phyloP scores from a whole-genome alignment of 2,329 filamentous ascomycete genomes.

The Ophidiomyces ophidiicola region DNA sequence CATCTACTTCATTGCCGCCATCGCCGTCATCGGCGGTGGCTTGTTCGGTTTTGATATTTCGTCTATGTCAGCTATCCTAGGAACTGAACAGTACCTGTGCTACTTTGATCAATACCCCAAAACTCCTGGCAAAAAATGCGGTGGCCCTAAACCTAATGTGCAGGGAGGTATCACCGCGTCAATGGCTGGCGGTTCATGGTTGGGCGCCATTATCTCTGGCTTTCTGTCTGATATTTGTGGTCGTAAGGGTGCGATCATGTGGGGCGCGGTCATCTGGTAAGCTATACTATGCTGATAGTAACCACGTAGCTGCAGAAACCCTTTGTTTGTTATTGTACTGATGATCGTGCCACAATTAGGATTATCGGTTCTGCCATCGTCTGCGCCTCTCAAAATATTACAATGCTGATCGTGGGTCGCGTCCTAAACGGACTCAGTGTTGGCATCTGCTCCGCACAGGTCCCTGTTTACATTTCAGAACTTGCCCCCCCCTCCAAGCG shows the following conservation, averaged over 20 bases:
- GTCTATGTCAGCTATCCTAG: constrained; percentile 58
- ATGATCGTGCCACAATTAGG: constrained; percentile 21
- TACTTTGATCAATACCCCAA: constrained; percentile 51
- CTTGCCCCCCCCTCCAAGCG: constrained; percentile 33
- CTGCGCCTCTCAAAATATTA: constrained; percentile 51
- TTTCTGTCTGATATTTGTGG: constrained; percentile 27
- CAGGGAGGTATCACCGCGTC: constrained; percentile 52
- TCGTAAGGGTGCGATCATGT: constrained; percentile 39
- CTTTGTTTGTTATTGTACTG: not conserved
- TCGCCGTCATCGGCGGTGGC: constrained; percentile 52
- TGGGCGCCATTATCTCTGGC: constrained; percentile 42
- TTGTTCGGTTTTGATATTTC: constrained; percentile 71
- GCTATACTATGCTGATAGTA: constrained; percentile 14
- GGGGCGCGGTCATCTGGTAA: constrained; percentile 41
- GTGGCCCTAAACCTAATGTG: constrained; percentile 39
- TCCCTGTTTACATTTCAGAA: constrained; percentile 31
- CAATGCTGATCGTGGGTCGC: constrained; percentile 40
- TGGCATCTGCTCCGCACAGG: constrained; percentile 32
- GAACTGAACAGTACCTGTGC: constrained; percentile 55
- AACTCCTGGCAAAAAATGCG: constrained; percentile 29
- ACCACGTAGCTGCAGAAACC: too few species aligned
- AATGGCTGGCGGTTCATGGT: constrained; percentile 59
- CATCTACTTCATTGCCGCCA: constrained; percentile 47
- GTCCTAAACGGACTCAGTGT: constrained; percentile 34
- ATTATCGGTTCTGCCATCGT: constrained; percentile 48